Evolutionary conservation across 495 filamentous ascomycete genomes (phyloP).

Genomic region (Lophiotrema nucula): DNA sequence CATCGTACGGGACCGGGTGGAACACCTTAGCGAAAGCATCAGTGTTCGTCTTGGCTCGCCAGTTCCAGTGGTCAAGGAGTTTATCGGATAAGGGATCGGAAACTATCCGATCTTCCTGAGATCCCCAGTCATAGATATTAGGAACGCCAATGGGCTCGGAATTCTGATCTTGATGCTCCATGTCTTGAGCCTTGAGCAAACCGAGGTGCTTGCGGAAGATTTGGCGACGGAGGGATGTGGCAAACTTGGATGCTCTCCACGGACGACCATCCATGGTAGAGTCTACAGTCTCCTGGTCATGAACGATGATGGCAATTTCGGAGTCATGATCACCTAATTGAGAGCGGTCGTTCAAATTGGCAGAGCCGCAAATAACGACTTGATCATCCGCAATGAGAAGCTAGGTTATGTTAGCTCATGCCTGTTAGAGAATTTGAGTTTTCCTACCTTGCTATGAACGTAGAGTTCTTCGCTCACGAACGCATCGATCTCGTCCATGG

Average conservation of each 20-base stretch:
- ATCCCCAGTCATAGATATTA: constrained; percentile 82
- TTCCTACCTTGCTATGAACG: constrained; percentile 76
- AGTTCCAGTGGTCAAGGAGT: constrained; percentile 70
- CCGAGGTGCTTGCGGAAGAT: constrained; percentile 92
- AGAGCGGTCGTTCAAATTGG: constrained; percentile 92
- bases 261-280: constrained; percentile 69
- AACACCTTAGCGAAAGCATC: constrained; percentile 83
- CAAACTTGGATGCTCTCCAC: constrained; percentile 75
- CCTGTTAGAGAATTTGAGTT: background rate
- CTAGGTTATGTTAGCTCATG: constrained; percentile 34
- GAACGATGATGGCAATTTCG: constrained; percentile 77
- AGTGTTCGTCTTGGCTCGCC: constrained; percentile 74
- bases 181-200: constrained; percentile 69
- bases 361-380: constrained; percentile 84
- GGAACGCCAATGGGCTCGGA: constrained; percentile 71
- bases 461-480: constrained; percentile 94
- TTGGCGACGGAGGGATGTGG: constrained; percentile 75
- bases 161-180: constrained; percentile 63
- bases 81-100: constrained; percentile 68
- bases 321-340: constrained; percentile 84
- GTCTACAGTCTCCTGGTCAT: constrained; percentile 69
- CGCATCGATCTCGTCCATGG: constrained; percentile 73
- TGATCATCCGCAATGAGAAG: constrained; percentile 90
- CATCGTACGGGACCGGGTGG: constrained; percentile 82
- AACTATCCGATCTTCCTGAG: constrained; percentile 69